phyloP scores from a whole-genome alignment of 2,329 filamentous ascomycete genomes.

The Periconia sp. region DNA sequence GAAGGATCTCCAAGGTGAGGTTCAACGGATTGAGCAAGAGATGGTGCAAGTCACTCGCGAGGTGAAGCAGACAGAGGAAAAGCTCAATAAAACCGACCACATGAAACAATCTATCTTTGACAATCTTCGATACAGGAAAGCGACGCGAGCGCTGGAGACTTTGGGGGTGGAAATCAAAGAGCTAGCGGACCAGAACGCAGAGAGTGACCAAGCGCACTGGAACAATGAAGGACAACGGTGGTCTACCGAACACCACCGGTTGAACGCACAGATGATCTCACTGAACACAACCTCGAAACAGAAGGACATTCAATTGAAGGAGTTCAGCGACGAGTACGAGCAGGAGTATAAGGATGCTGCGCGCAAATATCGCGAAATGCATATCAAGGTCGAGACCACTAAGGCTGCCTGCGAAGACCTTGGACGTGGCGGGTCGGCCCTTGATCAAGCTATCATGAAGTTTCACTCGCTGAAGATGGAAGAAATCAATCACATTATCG shows the following conservation, averaged over 20 bases:
- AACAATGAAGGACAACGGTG: conserved; percentile 70
- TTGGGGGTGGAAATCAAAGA: conserved; percentile 74
- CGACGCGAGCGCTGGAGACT: conserved; percentile 69
- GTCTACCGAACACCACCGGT: conserved; percentile 70
- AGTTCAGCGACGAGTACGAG: conserved; percentile 79
- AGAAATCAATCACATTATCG: conserved; percentile 93
- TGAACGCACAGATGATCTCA: conserved; percentile 74
- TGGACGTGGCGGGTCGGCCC: conserved; percentile 77
- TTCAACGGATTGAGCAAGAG: conserved; percentile 70
- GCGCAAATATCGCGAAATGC: conserved; percentile 79
- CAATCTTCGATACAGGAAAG: conserved; percentile 85
- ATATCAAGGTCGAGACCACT: conserved; percentile 89
- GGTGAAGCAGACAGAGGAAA: conserved; percentile 78
- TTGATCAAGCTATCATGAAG: conserved; percentile 97
- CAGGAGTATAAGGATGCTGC: conserved; percentile 86
- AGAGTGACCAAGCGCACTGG: conserved; percentile 80
- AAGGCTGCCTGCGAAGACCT: conserved; percentile 93
- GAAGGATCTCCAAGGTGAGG: conserved; percentile 68
- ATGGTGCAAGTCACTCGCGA: conserved; percentile 70
- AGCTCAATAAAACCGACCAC: conserved; percentile 78
- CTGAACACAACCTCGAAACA: conserved; percentile 80
- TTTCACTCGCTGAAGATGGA: conserved; percentile 98
- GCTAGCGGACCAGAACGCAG: conserved; percentile 79
- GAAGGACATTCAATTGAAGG: conserved; percentile 79
- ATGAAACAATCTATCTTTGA: conserved; percentile 87